A percentile compares a stretch with the other conserved stretches of the same genome.
Evolutionary conservation across 371 early-diverging fungal genomes (phyloP).

Genomic region (Mucor plumbeus): DNA sequence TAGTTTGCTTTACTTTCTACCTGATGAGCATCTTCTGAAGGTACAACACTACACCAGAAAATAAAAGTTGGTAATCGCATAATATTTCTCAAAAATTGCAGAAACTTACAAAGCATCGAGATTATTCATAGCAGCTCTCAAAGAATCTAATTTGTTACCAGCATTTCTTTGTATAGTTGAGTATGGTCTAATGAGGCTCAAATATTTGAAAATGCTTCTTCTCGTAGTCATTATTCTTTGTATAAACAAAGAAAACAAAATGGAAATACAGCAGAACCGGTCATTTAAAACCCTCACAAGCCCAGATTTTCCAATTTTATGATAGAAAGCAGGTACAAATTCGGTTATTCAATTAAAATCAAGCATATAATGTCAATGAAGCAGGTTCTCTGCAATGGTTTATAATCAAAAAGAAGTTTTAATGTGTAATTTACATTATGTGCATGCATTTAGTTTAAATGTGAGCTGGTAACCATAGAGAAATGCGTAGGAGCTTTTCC

Average conservation of each 20-base stretch:
- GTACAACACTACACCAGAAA: slow-evolving; percentile 67
- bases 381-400: too few relatives aligned
- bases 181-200: not conserved
- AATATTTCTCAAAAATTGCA: not conserved
- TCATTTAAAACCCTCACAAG: not conserved
- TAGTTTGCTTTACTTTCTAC: slow-evolving; percentile 39
- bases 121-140: slow-evolving; percentile 18
- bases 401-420: too few relatives aligned
- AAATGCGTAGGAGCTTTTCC: too few relatives aligned
- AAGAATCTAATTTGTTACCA: not conserved
- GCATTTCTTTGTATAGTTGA: not conserved
- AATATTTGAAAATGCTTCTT: not conserved
- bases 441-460: too few relatives aligned
- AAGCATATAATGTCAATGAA: too few relatives aligned
- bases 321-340: not conserved
- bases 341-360: too few relatives aligned
- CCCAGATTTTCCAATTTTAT: not conserved
- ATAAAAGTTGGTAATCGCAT: not conserved
- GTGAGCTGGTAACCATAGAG: too few relatives aligned
- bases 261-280: not conserved
- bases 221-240: not conserved
- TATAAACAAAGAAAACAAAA: not conserved
- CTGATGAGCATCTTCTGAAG: slow-evolving; percentile 96
- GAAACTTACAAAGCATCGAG: slow-evolving; percentile 23
- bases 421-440: too few relatives aligned